phyloP scores from a whole-genome alignment of 495 filamentous ascomycete species.

The Arthonia radiata region DNA sequence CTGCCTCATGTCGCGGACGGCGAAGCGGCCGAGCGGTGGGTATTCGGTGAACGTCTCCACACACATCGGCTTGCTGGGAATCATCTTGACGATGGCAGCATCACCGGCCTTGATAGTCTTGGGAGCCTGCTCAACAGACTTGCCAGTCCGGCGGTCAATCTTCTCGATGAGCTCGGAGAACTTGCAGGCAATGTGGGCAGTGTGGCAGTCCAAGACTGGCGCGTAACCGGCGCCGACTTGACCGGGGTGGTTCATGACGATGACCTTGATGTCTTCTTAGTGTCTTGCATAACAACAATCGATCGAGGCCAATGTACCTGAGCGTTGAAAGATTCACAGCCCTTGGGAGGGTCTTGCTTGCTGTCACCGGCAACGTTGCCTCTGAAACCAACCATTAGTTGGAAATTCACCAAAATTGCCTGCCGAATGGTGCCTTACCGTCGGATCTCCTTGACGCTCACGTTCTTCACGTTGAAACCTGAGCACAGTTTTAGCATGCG shows the following conservation, averaged over 20 bases:
- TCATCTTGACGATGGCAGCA: conserved; percentile 99
- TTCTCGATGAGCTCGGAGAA: conserved; percentile 96
- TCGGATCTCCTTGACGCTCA: conserved; percentile 99
- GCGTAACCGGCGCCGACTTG: conserved; percentile 98
- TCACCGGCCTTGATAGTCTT: conserved; percentile 99
- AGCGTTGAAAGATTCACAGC: conserved; percentile 81
- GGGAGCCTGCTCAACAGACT: conserved; percentile 68
- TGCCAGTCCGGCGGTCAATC: conserved; percentile 99
- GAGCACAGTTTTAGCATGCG: too few relatives aligned
- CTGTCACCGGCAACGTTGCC: conserved; percentile 98
- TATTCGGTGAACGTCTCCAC: conserved; percentile 99
- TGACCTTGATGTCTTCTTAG: too few relatives aligned
- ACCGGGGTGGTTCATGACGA: conserved; percentile 99
- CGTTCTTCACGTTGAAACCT: conserved; percentile 99
- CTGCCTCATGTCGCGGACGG: conserved; percentile 71
- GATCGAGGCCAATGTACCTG: too few relatives aligned
- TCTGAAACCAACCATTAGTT: too few relatives aligned
- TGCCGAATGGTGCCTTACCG: too few relatives aligned
- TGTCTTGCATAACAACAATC: too few relatives aligned
- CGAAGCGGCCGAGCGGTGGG: conserved; percentile 96
- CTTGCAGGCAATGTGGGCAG: conserved; percentile 99
- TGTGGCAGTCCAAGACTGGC: conserved; percentile 97
- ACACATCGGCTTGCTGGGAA: conserved; percentile 99
- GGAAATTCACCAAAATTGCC: too few relatives aligned
- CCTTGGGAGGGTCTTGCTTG: conserved; percentile 95